A percentile compares a stretch with the other conserved stretches of the same genome.
These are phyloP conservation scores for Rhododendron simsii DNA, from an alignment of 148 eudicot genomes.

Conservation along the genomic window DNA sequence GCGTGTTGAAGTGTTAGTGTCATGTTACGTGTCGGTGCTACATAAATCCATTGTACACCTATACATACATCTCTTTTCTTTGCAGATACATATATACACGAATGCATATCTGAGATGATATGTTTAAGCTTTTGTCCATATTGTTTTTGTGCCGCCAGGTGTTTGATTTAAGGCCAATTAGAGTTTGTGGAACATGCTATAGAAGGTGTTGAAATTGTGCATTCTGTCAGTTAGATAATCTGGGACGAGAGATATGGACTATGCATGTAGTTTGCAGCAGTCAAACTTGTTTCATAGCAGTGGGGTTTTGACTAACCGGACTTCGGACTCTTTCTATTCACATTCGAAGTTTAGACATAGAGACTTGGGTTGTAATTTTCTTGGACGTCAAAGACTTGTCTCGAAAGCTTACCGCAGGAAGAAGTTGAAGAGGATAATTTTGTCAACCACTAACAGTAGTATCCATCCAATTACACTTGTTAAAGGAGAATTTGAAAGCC, in stretches of 20 bases:
- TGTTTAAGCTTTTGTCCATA: background rate
- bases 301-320: conserved; percentile 31
- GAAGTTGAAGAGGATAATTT: conserved; percentile 33
- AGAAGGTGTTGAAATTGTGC: background rate
- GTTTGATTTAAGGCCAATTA: conserved; percentile 29
- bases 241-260: conserved; percentile 39
- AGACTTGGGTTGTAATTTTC: conserved; percentile 30
- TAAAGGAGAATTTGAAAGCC: conserved; percentile 26
- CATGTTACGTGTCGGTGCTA: background rate
- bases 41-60: background rate
- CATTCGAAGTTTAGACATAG: conserved; percentile 25
- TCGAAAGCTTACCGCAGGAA: conserved; percentile 26
- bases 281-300: conserved; percentile 38
- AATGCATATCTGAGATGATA: background rate
- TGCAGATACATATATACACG: background rate
- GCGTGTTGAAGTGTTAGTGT: background rate
- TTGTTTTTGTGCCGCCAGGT: conserved; percentile 18
- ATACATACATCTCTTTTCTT: background rate
- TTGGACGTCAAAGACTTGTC: conserved; percentile 25
- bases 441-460: conserved; percentile 15
- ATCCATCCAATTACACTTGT: conserved; percentile 3
- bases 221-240: background rate
- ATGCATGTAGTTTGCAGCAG: conserved; percentile 55
- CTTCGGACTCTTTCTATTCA: conserved; percentile 24
- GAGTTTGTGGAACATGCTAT: conserved; percentile 7